Evolutionary conservation across 177 flowering plant species (phyloP), one percentile per base, ranked within the genome.

Genomic region (Vitis hybrid): DNA sequence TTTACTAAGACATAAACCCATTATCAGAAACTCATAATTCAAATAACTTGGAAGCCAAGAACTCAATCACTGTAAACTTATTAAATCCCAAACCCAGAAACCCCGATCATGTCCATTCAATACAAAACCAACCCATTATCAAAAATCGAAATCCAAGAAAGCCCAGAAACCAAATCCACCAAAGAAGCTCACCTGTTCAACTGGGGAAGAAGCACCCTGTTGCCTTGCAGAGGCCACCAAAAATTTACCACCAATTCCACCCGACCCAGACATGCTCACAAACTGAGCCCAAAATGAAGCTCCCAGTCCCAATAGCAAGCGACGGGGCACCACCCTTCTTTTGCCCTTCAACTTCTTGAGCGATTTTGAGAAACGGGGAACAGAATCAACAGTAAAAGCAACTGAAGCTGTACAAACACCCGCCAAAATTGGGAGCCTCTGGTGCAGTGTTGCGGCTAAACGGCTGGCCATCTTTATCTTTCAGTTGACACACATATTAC

Each of bases 161-260:
- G 14, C 58, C 55, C 67, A 70, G 31, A 66, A 69, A 13, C 60
- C 45, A 58, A 72, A 48, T n/a, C 12, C 56, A 50, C 19, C 9
- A 66, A 53, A 1, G 57, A 70, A 50, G 1, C 21, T 62, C 14
- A 89, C 94, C 92, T 88, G 67, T 26, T 87, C 94, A 65, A 89
- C 74, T 1, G 78, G 73, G 4, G 45, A 39, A 56, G 77, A 69
- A 50, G 65, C 68, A 65, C 83, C 66, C 72, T 72, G 82, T 39
- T 65, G 80, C 60, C 88, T 84, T 1, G 93, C 97, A 68, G 85
- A 88, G 16, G 93, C 92, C 2, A 86, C 14, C 75, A 88, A 86
- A 50, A 85, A 82, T 52, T 81, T 86, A 52, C 74, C 81, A 12
- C 79, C 80, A 55, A 62, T 62, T 50, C 63, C 49, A 70, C 77